These are phyloP conservation scores for Leucaena leucocephala DNA, from an alignment of 306 rosid genomes.

Conservation along the genomic window DNA sequence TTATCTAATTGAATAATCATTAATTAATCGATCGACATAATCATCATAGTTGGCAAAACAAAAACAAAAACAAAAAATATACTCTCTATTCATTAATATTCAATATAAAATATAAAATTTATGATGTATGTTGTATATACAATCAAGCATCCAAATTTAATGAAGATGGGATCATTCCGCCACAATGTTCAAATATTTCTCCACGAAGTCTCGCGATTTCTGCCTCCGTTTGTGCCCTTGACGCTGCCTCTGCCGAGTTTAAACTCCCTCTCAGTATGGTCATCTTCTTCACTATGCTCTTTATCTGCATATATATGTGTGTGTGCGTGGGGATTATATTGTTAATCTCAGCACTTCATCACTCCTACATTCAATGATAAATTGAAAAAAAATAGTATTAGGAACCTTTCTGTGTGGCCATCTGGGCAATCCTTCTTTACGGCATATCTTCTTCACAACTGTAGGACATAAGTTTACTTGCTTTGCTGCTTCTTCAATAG, in stretches of 20 bases:
- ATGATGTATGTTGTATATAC: neutral
- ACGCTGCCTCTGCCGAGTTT: conserved; percentile 27
- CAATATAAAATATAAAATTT: too few relatives aligned
- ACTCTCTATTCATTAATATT: too few relatives aligned
- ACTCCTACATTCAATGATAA: too few relatives aligned
- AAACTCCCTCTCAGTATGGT: conserved; percentile 28
- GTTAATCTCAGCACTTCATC: too few relatives aligned
- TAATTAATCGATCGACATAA: too few relatives aligned
- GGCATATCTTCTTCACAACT: conserved; percentile 72
- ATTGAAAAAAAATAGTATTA: neutral
- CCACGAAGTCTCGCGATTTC: conserved; percentile 58
- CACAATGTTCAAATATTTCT: conserved; percentile 43
- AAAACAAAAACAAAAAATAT: too few relatives aligned
- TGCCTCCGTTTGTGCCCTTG: conserved; percentile 40
- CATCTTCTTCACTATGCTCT: conserved; percentile 53
- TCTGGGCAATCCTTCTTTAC: conserved; percentile 51
- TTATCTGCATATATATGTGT: conserved; percentile 11
- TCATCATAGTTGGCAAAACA: too few relatives aligned
- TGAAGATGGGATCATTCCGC: conserved; percentile 42
- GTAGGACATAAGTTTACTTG: conserved; percentile 56
- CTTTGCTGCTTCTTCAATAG: conserved; percentile 59
- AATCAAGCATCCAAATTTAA: neutral
- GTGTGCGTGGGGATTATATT: too few relatives aligned
- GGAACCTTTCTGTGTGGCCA: conserved; percentile 87
- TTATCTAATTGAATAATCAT: too few relatives aligned